Evolutionary conservation across 2,329 filamentous ascomycete genomes (phyloP).

Genomic region (Leptographium radiaticola): DNA sequence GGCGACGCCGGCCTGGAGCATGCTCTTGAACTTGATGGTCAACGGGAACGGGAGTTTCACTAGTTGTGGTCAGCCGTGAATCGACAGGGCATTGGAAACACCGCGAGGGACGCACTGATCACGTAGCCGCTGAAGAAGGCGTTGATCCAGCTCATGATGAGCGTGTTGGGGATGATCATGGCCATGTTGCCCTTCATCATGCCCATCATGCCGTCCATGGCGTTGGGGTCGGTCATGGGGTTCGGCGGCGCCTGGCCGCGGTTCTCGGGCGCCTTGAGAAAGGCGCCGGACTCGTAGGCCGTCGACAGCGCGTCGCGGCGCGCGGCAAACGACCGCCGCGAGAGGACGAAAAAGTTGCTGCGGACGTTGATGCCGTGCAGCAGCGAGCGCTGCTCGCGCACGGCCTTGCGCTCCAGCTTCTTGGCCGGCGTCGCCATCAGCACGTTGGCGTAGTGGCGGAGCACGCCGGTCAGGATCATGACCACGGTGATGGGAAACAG

Average conservation of each 20-base stretch:
- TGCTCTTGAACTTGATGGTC: conserved; percentile 98
- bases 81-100: not conserved
- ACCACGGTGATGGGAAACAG: conserved; percentile 92
- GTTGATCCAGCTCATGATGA: conserved; percentile 99
- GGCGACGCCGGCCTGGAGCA: conserved; percentile 93
- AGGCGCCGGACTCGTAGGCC: conserved; percentile 74
- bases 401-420: conserved; percentile 58
- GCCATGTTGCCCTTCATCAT: conserved; percentile 99
- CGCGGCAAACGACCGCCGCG: conserved; percentile 60
- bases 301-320: conserved; percentile 72
- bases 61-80: conserved; percentile 13
- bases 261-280: conserved; percentile 76
- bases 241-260: conserved; percentile 82
- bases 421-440: conserved; percentile 79
- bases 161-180: conserved; percentile 97
- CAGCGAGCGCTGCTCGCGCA: conserved; percentile 78
- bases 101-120: conserved; percentile 52
- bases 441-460: conserved; percentile 93
- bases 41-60: conserved; percentile 97
- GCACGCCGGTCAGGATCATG: conserved; percentile 92
- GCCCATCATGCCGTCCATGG: conserved; percentile 99
- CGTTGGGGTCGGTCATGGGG: conserved; percentile 86
- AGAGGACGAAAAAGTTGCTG: conserved; percentile 67
- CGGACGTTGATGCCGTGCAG: conserved; percentile 76
- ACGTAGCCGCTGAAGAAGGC: conserved; percentile 98